A percentile compares a stretch with the other conserved stretches of the same genome.
Evolutionary conservation across 768 basidiomycete species (phyloP).

Genomic region (Termitomyces sp.): DNA sequence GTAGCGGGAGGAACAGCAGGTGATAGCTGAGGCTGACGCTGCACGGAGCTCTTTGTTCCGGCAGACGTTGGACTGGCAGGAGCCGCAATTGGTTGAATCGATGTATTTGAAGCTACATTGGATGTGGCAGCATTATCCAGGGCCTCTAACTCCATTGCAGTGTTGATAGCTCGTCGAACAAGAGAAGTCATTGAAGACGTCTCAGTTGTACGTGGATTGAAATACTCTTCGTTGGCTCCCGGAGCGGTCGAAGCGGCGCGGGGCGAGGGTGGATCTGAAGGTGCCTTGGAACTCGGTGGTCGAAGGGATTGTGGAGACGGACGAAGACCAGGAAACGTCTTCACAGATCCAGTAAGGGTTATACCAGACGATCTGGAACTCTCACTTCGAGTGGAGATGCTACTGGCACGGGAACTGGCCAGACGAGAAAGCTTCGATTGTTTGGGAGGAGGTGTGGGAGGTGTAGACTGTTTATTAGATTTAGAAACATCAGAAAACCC

Average conservation of each 20-base stretch:
- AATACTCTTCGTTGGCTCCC: conserved; percentile 20
- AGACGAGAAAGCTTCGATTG: conserved; percentile 70
- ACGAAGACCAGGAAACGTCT: conserved; percentile 69
- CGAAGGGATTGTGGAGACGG: conserved; percentile 59
- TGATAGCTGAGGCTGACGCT: conserved; percentile 15
- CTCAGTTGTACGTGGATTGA: conserved; percentile 18
- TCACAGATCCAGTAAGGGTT: conserved; percentile 57
- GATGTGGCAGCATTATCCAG: conserved; percentile 36
- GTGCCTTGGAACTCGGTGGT: conserved; percentile 35
- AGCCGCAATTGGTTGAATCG: conserved; percentile 14
- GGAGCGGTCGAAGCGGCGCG: conserved; percentile 24
- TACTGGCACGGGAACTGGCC: conserved; percentile 62
- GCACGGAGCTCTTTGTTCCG: not conserved
- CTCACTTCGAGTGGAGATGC: conserved; percentile 39
- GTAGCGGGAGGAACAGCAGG: conserved; percentile 8
- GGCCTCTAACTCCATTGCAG: conserved; percentile 64
- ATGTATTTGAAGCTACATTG: conserved; percentile 18
- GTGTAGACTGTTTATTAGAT: conserved; percentile 25
- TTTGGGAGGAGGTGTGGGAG: conserved; percentile 29
- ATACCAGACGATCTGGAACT: conserved; percentile 58
- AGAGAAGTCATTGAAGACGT: conserved; percentile 57
- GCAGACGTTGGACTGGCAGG: conserved; percentile 18
- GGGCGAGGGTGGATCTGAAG: conserved; percentile 22
- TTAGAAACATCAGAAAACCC: conserved; percentile 54
- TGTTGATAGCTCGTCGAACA: conserved; percentile 63